Evolutionary conservation across 2,329 filamentous ascomycete genomes (phyloP).

Genomic region (Alternaria ethzedia): DNA sequence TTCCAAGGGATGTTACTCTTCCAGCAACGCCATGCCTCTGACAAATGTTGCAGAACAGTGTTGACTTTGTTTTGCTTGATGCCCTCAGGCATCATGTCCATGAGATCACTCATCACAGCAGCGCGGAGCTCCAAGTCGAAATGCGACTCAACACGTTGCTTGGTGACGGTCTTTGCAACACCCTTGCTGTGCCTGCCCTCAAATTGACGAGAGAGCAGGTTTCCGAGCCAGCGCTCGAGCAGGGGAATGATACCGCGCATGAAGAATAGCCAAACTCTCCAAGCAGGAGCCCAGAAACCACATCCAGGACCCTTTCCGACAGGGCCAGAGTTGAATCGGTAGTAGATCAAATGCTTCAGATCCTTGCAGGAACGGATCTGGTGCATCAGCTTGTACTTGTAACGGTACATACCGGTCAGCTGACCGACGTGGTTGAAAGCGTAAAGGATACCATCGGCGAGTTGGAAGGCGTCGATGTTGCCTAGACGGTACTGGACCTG

Average conservation of each 20-base stretch:
- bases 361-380: slow-evolving; percentile 99
- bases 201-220: slow-evolving; percentile 94
- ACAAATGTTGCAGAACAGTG: slow-evolving; percentile 94
- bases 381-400: slow-evolving; percentile 99
- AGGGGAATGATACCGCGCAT: slow-evolving; percentile 98
- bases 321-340: slow-evolving; percentile 95
- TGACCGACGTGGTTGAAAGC: slow-evolving; percentile 99
- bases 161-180: slow-evolving; percentile 98
- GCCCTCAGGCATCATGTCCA: slow-evolving; percentile 99
- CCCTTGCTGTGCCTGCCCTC: slow-evolving; percentile 98
- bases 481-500: slow-evolving; percentile 97
- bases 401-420: slow-evolving; percentile 98
- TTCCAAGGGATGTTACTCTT: slow-evolving; percentile 99
- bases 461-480: slow-evolving; percentile 98
- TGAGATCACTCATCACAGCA: slow-evolving; percentile 97
- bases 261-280: slow-evolving; percentile 99
- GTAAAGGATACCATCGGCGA: slow-evolving; percentile 98
- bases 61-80: slow-evolving; percentile 99
- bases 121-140: slow-evolving; percentile 97
- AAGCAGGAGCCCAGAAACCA: slow-evolving; percentile 98
- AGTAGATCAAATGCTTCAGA: slow-evolving; percentile 98
- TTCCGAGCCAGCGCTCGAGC: slow-evolving; percentile 95
- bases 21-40: slow-evolving; percentile 99
- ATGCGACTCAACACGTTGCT: slow-evolving; percentile 98
- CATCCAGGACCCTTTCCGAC: slow-evolving; percentile 98